phyloP scores from a whole-genome alignment of 768 basidiomycete genomes.

The Pleurotus pulmonarius region DNA sequence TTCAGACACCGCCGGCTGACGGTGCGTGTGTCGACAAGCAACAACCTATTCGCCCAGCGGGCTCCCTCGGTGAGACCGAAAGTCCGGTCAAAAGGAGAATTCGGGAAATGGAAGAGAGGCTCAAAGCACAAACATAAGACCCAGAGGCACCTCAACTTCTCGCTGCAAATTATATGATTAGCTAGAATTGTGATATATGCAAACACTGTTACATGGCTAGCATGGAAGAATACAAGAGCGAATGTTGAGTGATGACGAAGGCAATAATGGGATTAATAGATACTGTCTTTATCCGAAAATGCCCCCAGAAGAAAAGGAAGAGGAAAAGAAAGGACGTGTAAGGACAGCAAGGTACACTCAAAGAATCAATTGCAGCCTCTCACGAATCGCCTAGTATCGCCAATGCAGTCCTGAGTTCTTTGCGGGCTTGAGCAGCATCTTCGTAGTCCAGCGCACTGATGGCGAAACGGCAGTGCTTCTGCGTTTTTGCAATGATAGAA shows the following conservation, averaged over 20 bases:
- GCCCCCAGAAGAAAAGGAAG: background rate
- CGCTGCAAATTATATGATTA: background rate
- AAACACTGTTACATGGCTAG: no score
- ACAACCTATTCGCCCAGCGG: background rate
- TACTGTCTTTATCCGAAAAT: background rate
- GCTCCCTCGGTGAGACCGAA: background rate
- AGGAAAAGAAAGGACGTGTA: background rate
- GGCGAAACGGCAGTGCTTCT: constrained; percentile 92
- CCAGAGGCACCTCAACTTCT: background rate
- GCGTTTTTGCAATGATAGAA: constrained; percentile 63
- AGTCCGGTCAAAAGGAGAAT: constrained; percentile 39
- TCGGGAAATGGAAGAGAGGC: constrained; percentile 27
- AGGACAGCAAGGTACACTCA: background rate
- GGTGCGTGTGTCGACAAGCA: no score
- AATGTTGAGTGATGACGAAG: background rate
- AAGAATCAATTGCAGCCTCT: background rate
- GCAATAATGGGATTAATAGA: background rate
- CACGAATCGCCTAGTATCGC: constrained; percentile 51
- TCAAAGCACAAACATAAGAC: constrained; percentile 4
- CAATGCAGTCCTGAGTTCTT: constrained; percentile 78
- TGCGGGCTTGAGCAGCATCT: constrained; percentile 81
- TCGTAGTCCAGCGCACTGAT: constrained; percentile 97
- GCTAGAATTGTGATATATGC: background rate
- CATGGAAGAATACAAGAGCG: no score
- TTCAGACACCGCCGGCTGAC: no score